Evolutionary conservation across 2,329 filamentous ascomycete species (phyloP).

Genomic region (Zasmidium angulare): DNA sequence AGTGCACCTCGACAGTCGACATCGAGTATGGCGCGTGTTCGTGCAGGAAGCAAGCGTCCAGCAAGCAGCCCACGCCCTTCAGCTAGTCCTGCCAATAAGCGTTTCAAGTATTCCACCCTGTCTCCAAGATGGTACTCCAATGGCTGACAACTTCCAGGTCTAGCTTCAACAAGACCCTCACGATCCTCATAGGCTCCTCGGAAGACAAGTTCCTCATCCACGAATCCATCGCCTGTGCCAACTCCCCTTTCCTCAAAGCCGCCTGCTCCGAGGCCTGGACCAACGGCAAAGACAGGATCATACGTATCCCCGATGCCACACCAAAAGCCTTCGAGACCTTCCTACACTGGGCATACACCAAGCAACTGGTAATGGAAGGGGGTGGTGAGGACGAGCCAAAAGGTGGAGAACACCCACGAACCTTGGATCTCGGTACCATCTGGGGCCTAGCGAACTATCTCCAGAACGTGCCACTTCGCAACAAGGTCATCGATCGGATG

Average conservation of each 20-base stretch:
- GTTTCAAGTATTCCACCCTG: not conserved
- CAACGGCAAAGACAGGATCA: conserved; percentile 4
- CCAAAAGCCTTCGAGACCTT: conserved; percentile 8
- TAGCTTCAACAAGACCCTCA: conserved; percentile 1
- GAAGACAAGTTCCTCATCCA: conserved; percentile 7
- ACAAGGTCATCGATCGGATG: not conserved
- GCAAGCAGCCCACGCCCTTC: not conserved
- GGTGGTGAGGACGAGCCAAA: not conserved
- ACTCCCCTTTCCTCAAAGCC: conserved; percentile 12
- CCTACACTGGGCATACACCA: conserved; percentile 14
- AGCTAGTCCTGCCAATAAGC: not conserved
- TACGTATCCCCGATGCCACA: conserved; percentile 8
- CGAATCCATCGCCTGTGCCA: conserved; percentile 6
- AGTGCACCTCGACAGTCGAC: no score
- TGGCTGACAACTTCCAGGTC: not conserved
- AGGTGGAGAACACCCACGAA: not conserved
- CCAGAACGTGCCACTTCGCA: not conserved
- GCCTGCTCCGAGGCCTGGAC: conserved; percentile 6
- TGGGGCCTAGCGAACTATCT: not conserved
- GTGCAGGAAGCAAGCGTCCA: not conserved
- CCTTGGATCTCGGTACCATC: not conserved
- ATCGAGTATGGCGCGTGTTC: no score
- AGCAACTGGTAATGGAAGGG: not conserved
- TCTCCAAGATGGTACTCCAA: not conserved
- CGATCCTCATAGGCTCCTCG: conserved; percentile 3